phyloP scores from a whole-genome alignment of 164 flowering plant species.

The Macadamia tetraphylla region DNA sequence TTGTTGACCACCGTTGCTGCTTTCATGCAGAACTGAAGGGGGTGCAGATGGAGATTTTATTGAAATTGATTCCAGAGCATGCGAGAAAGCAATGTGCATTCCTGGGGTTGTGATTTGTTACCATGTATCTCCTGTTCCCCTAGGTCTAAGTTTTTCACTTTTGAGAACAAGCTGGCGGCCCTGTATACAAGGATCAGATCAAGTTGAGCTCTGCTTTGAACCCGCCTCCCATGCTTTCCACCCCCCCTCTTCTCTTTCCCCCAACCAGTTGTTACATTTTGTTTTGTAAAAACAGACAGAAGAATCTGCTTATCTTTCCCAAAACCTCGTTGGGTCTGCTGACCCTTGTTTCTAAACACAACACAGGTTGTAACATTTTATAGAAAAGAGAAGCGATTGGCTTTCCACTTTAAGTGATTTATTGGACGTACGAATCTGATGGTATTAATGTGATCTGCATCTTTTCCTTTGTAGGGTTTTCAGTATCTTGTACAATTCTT shows the following conservation, averaged over 20 bases:
- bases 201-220: background rate
- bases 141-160: background rate
- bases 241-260: too few relatives aligned
- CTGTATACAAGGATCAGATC: background rate
- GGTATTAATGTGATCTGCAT: background rate
- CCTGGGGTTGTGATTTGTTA: conserved; percentile 40
- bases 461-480: too few relatives aligned
- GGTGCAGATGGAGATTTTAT: conserved; percentile 46
- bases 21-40: conserved; percentile 52
- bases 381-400: conserved; percentile 1
- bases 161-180: background rate
- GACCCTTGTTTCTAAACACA: conserved; percentile 18
- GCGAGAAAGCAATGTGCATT: conserved; percentile 75
- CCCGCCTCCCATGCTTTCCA: background rate
- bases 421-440: background rate
- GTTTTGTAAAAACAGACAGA: conserved; percentile 14
- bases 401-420: background rate
- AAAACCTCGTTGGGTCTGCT: conserved; percentile 12
- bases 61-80: conserved; percentile 67
- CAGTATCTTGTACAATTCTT: too few relatives aligned
- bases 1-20: conserved; percentile 2
- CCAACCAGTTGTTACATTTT: background rate
- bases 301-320: conserved; percentile 10
- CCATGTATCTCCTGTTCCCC: background rate
- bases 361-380: conserved; percentile 14